These are phyloP conservation scores for Mrakia hoshinonis DNA, from an alignment of 768 basidiomycete species.

Conservation along the genomic window DNA sequence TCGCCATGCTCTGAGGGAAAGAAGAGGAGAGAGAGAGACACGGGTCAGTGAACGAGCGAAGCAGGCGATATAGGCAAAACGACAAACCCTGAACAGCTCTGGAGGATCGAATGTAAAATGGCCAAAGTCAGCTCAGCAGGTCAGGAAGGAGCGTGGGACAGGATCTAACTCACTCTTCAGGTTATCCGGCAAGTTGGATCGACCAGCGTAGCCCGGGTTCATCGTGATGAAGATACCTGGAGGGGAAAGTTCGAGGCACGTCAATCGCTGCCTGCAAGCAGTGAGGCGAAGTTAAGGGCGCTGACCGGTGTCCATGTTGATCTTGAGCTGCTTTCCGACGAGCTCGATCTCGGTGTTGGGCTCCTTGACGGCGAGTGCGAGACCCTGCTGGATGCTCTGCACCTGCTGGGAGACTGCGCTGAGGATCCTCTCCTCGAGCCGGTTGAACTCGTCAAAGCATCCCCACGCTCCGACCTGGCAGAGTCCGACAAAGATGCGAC, in stretches of 20 bases:
- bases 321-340: slow-evolving; percentile 84
- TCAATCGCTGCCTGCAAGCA: too few relatives aligned
- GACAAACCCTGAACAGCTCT: slow-evolving; percentile 78
- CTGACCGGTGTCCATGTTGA: slow-evolving; percentile 84
- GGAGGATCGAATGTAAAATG: slow-evolving; percentile 63
- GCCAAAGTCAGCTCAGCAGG: slow-evolving; percentile 28
- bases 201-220: slow-evolving; percentile 97
- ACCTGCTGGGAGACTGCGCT: slow-evolving; percentile 98
- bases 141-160: too few relatives aligned
- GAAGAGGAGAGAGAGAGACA: slow-evolving; percentile 14
- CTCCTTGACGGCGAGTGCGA: slow-evolving; percentile 71
- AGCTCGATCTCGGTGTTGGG: slow-evolving; percentile 87
- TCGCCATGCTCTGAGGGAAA: slow-evolving; percentile 91
- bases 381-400: slow-evolving; percentile 93
- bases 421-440: slow-evolving; percentile 92
- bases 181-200: slow-evolving; percentile 56
- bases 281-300: background rate
- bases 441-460: slow-evolving; percentile 95
- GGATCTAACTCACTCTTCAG: slow-evolving; percentile 40
- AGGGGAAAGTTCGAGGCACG: too few relatives aligned
- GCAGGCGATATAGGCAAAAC: background rate
- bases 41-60: slow-evolving; percentile 20
- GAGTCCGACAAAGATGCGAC: slow-evolving; percentile 94
- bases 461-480: slow-evolving; percentile 99
- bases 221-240: slow-evolving; percentile 95